These are phyloP conservation scores for Tulasnella sp. DNA, from an alignment of 768 basidiomycete species.

Conservation along the genomic window DNA sequence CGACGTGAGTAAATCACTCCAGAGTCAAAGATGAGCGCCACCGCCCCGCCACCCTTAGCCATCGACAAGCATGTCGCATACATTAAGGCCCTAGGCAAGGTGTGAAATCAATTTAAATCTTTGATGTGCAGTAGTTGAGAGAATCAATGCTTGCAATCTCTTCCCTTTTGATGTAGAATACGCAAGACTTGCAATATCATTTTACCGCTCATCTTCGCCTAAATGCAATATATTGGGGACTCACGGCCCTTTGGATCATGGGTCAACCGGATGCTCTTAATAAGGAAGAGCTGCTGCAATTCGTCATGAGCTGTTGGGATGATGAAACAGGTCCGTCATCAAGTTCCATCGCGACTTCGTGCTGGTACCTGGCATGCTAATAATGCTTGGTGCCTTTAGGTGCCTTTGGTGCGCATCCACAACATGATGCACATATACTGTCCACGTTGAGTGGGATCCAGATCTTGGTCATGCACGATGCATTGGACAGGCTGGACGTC, in stretches of 20 bases:
- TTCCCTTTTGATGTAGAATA: conserved; percentile 35
- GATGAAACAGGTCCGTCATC: conserved; percentile 59
- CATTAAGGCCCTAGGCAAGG: conserved; percentile 25
- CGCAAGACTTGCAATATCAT: conserved; percentile 80
- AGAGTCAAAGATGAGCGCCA: neutral
- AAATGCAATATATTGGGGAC: conserved; percentile 96
- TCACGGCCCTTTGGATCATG: conserved; percentile 80
- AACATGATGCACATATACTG: conserved; percentile 83
- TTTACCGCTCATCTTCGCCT: conserved; percentile 86
- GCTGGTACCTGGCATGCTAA: neutral
- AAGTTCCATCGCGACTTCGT: neutral
- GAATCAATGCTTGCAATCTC: neutral
- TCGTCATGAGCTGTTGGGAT: conserved; percentile 93
- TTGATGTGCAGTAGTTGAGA: neutral
- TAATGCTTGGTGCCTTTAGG: conserved; percentile 40
- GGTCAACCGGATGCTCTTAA: conserved; percentile 66
- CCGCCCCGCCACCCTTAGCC: neutral
- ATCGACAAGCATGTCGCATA: conserved; percentile 18
- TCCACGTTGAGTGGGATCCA: conserved; percentile 88
- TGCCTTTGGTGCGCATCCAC: conserved; percentile 84
- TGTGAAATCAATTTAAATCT: conserved; percentile 18
- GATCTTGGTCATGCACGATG: conserved; percentile 76
- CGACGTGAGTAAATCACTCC: neutral
- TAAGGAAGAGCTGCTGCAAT: conserved; percentile 73
- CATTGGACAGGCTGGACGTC: conserved; percentile 58